Evolutionary conservation across 306 rosid species (phyloP).

Genomic region (Vigna mungo): DNA sequence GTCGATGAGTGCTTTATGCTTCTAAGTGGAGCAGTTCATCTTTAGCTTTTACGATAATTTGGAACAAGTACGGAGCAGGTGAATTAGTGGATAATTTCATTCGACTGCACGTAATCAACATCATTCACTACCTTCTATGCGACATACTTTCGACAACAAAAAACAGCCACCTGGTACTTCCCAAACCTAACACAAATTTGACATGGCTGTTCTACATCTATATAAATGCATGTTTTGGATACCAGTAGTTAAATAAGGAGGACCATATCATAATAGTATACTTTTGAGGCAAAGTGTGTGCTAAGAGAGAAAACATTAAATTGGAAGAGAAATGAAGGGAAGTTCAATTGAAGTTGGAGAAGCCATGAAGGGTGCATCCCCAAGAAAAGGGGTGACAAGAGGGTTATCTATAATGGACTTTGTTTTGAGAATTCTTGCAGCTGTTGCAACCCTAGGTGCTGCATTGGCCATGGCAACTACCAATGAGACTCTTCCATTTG

Average conservation of each 20-base stretch:
- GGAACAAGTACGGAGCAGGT: slow-evolving; percentile 47
- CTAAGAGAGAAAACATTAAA: background rate
- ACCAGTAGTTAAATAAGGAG: background rate
- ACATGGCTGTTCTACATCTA: slow-evolving; percentile 11
- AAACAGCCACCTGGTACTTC: slow-evolving; percentile 21
- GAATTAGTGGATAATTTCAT: background rate
- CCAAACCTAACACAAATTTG: slow-evolving; percentile 39
- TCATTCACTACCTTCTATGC: background rate
- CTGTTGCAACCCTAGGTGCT: slow-evolving; percentile 47
- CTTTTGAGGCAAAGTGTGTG: background rate
- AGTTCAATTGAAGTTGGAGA: slow-evolving; percentile 42
- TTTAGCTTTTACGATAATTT: slow-evolving; percentile 1
- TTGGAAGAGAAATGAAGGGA: slow-evolving; percentile 36
- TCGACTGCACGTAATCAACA: slow-evolving; percentile 12
- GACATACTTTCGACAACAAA: background rate
- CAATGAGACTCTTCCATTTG: slow-evolving; percentile 55
- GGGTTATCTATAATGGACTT: slow-evolving; percentile 59
- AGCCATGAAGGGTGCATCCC: slow-evolving; percentile 23
- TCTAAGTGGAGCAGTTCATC: slow-evolving; percentile 43
- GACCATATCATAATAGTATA: background rate
- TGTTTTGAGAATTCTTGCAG: slow-evolving; percentile 52
- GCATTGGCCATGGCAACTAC: slow-evolving; percentile 55
- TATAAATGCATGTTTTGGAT: slow-evolving; percentile 24
- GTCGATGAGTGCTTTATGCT: background rate
- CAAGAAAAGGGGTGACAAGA: slow-evolving; percentile 43